phyloP scores from a whole-genome alignment of 768 basidiomycete genomes.

The Agaricus blazei region DNA sequence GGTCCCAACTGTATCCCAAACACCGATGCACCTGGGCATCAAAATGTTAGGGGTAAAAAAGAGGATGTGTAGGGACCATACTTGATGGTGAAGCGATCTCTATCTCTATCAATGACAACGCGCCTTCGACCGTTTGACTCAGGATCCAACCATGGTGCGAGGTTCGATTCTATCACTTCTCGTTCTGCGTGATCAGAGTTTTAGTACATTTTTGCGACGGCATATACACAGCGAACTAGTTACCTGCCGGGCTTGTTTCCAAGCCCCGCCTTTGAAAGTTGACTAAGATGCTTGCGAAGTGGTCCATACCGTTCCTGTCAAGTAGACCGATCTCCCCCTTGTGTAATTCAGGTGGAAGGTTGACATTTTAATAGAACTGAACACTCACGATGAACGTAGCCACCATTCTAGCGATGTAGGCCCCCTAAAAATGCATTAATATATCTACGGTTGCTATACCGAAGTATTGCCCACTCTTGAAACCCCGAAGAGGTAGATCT shows the following conservation, averaged over 20 bases:
- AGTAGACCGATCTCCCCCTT: conserved; percentile 72
- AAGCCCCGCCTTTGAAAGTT: conserved; percentile 60
- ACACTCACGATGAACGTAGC: conserved; percentile 58
- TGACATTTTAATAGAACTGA: not conserved
- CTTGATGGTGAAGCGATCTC: conserved; percentile 53
- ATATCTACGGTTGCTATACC: no score
- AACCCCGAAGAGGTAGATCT: conserved; percentile 79
- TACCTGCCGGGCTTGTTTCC: conserved; percentile 40
- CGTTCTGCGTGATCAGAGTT: conserved; percentile 12
- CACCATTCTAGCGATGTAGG: conserved; percentile 73
- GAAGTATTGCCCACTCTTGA: conserved; percentile 46
- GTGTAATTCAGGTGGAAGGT: not conserved
- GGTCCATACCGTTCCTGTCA: conserved; percentile 66
- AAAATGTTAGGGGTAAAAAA: not conserved
- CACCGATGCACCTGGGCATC: conserved; percentile 53
- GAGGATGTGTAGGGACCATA: conserved; percentile 20
- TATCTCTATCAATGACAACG: conserved; percentile 36
- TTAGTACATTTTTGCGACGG: no score
- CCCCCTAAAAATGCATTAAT: conserved; percentile 43
- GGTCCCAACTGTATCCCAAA: conserved; percentile 77
- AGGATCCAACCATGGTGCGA: conserved; percentile 52
- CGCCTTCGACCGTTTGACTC: conserved; percentile 50
- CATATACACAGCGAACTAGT: not conserved
- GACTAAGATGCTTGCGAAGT: conserved; percentile 61
- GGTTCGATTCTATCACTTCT: conserved; percentile 41